phyloP scores from a whole-genome alignment of 192 early-diverging fungal species.

The Podila minutissima region DNA sequence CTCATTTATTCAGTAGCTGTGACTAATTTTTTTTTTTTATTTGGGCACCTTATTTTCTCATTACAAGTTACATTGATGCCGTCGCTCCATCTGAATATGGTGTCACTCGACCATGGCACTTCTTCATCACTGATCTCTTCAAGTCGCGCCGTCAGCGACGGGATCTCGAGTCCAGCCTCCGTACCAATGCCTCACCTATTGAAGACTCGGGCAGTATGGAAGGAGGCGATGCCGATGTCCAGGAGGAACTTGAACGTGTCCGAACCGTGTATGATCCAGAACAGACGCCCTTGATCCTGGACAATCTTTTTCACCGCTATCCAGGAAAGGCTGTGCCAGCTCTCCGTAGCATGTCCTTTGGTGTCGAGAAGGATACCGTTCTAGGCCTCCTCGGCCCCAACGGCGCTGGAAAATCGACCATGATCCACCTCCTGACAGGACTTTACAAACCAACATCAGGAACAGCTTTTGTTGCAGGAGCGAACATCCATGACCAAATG shows the following conservation, averaged over 20 bases:
- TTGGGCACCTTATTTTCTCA: too few species aligned
- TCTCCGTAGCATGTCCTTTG: conserved; percentile 54
- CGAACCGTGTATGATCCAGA: conserved; percentile 25
- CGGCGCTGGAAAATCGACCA: conserved; percentile 76
- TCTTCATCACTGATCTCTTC: conserved; percentile 14
- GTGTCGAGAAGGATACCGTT: conserved; percentile 54
- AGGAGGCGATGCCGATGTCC: conserved; percentile 36
- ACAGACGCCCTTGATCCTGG: conserved; percentile 30
- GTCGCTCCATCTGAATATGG: conserved; percentile 39
- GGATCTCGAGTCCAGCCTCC: background rate
- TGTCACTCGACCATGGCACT: conserved; percentile 45
- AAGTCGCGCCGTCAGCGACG: conserved; percentile 5
- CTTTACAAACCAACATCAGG: conserved; percentile 35
- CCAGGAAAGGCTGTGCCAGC: conserved; percentile 37
- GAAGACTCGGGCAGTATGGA: conserved; percentile 8
- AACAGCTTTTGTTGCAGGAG: conserved; percentile 37
- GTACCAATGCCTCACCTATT: background rate
- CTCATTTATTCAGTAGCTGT: too few species aligned
- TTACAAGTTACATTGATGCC: conserved; percentile 32
- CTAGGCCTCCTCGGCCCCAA: conserved; percentile 64
- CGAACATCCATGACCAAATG: conserved; percentile 41
- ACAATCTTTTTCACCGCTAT: conserved; percentile 40
- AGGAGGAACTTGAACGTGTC: conserved; percentile 17
- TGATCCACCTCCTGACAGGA: conserved; percentile 45
- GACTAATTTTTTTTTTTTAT: background rate